A percentile compares a stretch with the other conserved stretches of the same genome.
Conservation (phyloP, 345 rosid species). For the Citrus mangshanensis region DNA sequence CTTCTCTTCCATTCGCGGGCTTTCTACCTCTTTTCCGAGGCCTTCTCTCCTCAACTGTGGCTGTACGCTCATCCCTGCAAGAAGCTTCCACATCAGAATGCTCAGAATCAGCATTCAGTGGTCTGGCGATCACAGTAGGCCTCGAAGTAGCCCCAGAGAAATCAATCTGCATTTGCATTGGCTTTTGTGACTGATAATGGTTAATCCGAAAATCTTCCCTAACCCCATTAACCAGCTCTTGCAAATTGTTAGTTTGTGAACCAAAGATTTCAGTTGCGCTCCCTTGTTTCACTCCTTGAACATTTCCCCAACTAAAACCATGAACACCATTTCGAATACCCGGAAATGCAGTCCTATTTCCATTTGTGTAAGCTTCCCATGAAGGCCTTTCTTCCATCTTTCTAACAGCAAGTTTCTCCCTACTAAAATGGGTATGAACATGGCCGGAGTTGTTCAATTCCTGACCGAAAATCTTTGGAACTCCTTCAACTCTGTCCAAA, state of each 20-base stretch:
- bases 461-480: constrained; percentile 77
- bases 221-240: constrained; percentile 45
- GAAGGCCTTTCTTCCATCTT: constrained; percentile 76
- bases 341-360: constrained; percentile 38
- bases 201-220: constrained; percentile 46
- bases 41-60: constrained; percentile 53
- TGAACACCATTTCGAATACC: constrained; percentile 44
- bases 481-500: constrained; percentile 45
- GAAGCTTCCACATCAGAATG: constrained; percentile 79
- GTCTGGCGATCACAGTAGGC: constrained; percentile 44
- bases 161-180: constrained; percentile 68
- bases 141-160: constrained; percentile 65
- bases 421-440: constrained; percentile 48
- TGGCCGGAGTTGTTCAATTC: constrained; percentile 47
- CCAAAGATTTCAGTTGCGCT: constrained; percentile 38
- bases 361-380: constrained; percentile 55
- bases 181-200: constrained; percentile 48
- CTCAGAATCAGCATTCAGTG: constrained; percentile 49
- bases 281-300: constrained; percentile 43
- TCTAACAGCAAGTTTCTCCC: constrained; percentile 84
- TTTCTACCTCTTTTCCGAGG: constrained; percentile 94
- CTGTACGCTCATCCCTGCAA: constrained; percentile 49
- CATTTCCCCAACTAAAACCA: constrained; percentile 54
- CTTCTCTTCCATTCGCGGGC: constrained; percentile 98
- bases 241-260: constrained; percentile 40